Percentiles rank a stretch among this genome's conserved stretches.
Conservation (phyloP, 108 stramenopile species). For the Parietichytrium sp. region DNA sequence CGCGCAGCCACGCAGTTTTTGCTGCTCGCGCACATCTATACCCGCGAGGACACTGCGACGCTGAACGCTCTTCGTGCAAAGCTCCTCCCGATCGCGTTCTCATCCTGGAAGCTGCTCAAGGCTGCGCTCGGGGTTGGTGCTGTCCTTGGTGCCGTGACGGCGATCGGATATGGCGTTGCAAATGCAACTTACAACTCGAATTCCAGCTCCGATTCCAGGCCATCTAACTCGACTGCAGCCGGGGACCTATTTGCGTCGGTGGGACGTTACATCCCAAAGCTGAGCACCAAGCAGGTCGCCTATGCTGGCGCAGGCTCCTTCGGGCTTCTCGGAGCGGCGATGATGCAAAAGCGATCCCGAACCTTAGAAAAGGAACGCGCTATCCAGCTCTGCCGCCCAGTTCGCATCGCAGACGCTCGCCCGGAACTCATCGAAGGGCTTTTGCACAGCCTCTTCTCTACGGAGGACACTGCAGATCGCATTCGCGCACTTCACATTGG, state of each 20-base stretch:
- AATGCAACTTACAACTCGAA: no score
- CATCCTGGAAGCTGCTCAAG: not conserved
- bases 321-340: not conserved
- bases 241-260: no score
- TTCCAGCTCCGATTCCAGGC: no score
- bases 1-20: constrained; percentile 37
- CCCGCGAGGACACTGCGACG: constrained; percentile 21
- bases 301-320: not conserved
- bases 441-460: not conserved
- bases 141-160: no score
- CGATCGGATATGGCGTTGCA: no score
- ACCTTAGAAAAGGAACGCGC: constrained; percentile 18
- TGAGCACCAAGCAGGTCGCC: not conserved
- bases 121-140: no score
- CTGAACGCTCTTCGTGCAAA: constrained; percentile 14
- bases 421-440: constrained; percentile 13
- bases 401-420: constrained; percentile 14
- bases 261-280: not conserved
- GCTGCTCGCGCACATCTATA: constrained; percentile 19
- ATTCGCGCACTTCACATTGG: constrained; percentile 37
- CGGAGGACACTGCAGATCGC: constrained; percentile 22
- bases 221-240: no score
- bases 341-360: constrained; percentile 4
- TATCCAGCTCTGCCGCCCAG: constrained; percentile 18
- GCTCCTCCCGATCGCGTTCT: constrained; percentile 32